Evolutionary conservation across 169 alveolate genomes (phyloP), one percentile per base, ranked within the genome.

Genomic region (Babesia divergens): DNA sequence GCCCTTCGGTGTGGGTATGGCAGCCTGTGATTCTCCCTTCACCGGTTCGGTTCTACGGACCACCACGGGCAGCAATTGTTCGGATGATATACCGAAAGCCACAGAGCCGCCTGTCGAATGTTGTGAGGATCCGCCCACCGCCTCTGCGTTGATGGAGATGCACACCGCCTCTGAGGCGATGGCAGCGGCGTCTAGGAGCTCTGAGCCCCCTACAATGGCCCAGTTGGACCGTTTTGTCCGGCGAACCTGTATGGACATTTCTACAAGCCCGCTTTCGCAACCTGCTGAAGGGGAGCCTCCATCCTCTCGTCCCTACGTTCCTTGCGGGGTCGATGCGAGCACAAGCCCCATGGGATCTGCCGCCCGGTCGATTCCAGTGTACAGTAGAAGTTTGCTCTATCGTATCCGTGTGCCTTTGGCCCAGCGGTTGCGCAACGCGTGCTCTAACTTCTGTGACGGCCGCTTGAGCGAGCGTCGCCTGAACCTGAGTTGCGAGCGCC

Each of bases 321-420:
- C 31, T 9, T 43, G 32, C 46, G 49, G 46, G 42, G 72, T 46
- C 47, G 72, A 62, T 1, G 72, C 59, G 13, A 40, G 62, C 1
- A 62, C 72, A 0, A 62, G 72, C 50, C 72, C 72, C 2, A 62
- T 62, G 4, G 72, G 24, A 14, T 62, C 72, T 6, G 72, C 59
- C 37, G 29, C 43, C 51, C 43, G 35, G 42, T 35, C 71, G 22
- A 46, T 69, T 18, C 86, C 86, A 0, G 86, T 77, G 29, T 77
- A 77, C 54, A 64, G 82, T 62, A 38, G 86, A 24, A 77, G 82
- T 37, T 54, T 67, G 24, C 65, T 67, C 13, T 77, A 77, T 46
- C 46, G 86, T 16, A 77, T 77, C 28, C 1, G 82, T 4, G 86
- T 77, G 32, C 86, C 86, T 5, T 43, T 77, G 49, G 71, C 86